These are phyloP conservation scores for Nothophaeocryptopus gaeumannii DNA, from an alignment of 2,329 filamentous ascomycete genomes.

Conservation along the genomic window DNA sequence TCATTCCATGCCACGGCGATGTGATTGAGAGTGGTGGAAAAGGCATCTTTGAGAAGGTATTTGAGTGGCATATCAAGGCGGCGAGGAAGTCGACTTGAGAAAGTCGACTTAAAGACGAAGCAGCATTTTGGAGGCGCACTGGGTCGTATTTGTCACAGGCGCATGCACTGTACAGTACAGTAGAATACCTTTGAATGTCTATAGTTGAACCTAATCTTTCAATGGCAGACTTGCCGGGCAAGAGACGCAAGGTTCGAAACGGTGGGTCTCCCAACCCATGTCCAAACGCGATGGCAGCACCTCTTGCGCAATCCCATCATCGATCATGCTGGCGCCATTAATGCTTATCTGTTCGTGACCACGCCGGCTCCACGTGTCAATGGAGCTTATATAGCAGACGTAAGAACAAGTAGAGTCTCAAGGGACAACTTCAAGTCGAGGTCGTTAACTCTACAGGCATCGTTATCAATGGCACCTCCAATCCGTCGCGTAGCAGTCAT, in stretches of 20 bases:
- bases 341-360: not conserved
- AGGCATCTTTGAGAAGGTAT: slow-evolving; percentile 70
- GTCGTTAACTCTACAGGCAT: too few relatives aligned
- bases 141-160: too few relatives aligned
- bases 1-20: slow-evolving; percentile 94
- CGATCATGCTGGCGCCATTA: not conserved
- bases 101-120: too few relatives aligned
- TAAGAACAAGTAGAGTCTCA: not conserved
- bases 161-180: too few relatives aligned
- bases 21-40: slow-evolving; percentile 74
- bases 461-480: not conserved
- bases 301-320: not conserved
- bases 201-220: too few relatives aligned
- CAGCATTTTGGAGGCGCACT: too few relatives aligned
- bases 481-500: slow-evolving; percentile 1
- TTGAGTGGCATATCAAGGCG: slow-evolving; percentile 73
- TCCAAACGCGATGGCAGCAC: slow-evolving; percentile 1
- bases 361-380: not conserved
- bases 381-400: not conserved
- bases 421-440: too few relatives aligned
- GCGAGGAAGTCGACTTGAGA: slow-evolving; percentile 32
- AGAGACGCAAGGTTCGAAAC: too few relatives aligned
- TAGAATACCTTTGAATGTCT: too few relatives aligned
- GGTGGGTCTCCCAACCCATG: too few relatives aligned
- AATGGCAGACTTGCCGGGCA: too few relatives aligned